Conservation (phyloP, 2,329 filamentous ascomycete genomes). For the Aureobasidium melanogenum region DNA sequence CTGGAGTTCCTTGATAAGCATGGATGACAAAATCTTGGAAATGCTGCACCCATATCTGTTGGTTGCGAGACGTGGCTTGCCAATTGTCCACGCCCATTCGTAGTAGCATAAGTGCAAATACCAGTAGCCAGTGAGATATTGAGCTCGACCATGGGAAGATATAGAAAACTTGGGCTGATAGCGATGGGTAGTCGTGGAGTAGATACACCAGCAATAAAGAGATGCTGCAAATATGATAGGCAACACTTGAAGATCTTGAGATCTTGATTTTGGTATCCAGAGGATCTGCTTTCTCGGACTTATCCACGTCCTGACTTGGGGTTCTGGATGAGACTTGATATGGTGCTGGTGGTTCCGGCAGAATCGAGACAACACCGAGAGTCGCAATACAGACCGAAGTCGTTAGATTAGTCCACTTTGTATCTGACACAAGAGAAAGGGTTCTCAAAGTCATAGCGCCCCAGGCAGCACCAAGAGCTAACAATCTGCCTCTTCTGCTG, state of each 20-base stretch:
- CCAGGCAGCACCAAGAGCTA: background rate
- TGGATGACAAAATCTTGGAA: background rate
- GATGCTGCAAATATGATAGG: background rate
- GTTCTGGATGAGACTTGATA: background rate
- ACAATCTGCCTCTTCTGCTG: background rate
- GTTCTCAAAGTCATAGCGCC: background rate
- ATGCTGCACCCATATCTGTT: background rate
- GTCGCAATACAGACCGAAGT: background rate
- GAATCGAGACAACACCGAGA: background rate
- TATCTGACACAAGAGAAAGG: background rate
- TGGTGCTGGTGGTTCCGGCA: background rate
- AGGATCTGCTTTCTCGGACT: background rate
- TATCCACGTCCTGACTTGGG: accelerated
- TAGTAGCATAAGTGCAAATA: background rate
- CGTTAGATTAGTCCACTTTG: background rate
- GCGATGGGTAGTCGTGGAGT: background rate
- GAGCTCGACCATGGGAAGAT: background rate
- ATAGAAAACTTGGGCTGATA: background rate
- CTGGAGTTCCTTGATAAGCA: background rate
- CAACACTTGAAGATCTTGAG: background rate
- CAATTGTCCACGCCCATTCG: background rate
- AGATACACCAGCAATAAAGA: background rate
- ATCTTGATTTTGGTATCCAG: background rate
- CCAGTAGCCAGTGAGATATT: background rate
- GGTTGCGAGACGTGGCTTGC: background rate